These are phyloP conservation scores for Colletotrichum sidae DNA, from an alignment of 2,329 filamentous ascomycete genomes.

Conservation along the genomic window DNA sequence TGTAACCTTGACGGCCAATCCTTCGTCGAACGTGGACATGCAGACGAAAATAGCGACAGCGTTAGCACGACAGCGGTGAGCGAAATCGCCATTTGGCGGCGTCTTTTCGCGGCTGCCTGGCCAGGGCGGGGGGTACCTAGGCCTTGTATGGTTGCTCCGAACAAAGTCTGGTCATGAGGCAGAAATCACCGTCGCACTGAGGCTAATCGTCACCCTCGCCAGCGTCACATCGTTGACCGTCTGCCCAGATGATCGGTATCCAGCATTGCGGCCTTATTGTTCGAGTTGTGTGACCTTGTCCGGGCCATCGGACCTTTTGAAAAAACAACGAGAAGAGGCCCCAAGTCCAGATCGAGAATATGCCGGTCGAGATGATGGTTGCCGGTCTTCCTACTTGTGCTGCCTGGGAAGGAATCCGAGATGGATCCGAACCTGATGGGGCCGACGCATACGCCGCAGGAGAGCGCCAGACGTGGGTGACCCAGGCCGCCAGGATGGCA, in stretches of 20 bases:
- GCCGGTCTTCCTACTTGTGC: neutral
- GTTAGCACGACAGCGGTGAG: constrained; percentile 7
- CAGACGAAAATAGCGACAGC: constrained; percentile 15
- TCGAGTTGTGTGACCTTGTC: no score
- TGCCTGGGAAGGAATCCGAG: neutral
- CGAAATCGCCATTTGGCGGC: constrained; percentile 1
- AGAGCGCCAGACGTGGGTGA: no score
- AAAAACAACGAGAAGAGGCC: no score
- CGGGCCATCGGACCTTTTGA: no score
- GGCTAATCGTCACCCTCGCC: constrained; percentile 15
- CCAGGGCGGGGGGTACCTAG: neutral
- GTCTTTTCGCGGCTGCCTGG: constrained; percentile 1
- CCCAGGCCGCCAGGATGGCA: constrained; percentile 21
- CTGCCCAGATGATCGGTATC: constrained; percentile 6
- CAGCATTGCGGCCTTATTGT: constrained; percentile 1
- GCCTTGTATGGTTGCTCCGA: neutral
- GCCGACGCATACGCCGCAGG: no score
- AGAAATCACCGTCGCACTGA: constrained; percentile 17
- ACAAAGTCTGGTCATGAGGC: neutral
- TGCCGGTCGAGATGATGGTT: no score
- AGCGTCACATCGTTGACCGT: constrained; percentile 11
- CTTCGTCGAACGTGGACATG: neutral
- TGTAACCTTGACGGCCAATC: constrained; percentile 3
- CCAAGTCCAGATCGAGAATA: no score
- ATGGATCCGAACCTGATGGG: no score